Evolutionary conservation across 169 alveolate genomes (phyloP).

Genomic region (Amoebophrya sp.): DNA sequence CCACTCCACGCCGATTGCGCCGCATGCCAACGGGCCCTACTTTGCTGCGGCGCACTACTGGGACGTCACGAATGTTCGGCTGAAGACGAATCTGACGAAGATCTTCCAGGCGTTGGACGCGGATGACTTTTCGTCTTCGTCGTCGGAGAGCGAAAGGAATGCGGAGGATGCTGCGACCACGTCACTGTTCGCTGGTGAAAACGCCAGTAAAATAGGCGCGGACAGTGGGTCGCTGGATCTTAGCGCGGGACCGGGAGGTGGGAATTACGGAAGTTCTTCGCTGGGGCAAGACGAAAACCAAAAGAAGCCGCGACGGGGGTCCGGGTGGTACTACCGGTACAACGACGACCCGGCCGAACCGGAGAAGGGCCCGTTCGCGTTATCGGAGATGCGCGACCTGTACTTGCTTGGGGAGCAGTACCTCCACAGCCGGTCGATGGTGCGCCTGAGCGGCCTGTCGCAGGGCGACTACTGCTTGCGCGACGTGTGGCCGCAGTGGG

Average conservation of each 20-base stretch:
- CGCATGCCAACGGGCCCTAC: not conserved
- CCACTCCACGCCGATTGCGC: not conserved
- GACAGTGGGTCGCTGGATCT: too few species aligned
- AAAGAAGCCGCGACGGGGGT: too few species aligned
- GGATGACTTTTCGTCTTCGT: too few species aligned
- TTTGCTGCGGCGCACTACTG: not conserved
- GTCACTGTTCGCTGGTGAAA: too few species aligned
- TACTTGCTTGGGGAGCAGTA: not conserved
- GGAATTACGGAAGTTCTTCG: too few species aligned
- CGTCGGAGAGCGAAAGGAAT: too few species aligned
- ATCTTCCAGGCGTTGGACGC: too few species aligned
- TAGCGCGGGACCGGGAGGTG: too few species aligned
- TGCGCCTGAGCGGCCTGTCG: not conserved
- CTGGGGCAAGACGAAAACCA: too few species aligned
- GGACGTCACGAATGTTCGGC: not conserved
- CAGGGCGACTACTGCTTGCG: not conserved
- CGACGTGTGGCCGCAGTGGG: not conserved
- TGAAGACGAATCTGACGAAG: too few species aligned
- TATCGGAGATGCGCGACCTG: not conserved
- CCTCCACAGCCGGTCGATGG: not conserved
- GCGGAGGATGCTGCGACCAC: too few species aligned
- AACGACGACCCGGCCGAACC: not conserved
- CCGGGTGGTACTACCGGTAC: not conserved
- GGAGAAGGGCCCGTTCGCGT: not conserved
- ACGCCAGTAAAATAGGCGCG: too few species aligned